These are phyloP conservation scores for Phytophthora vignae DNA, from an alignment of 352 stramenopile species.

Conservation along the genomic window DNA sequence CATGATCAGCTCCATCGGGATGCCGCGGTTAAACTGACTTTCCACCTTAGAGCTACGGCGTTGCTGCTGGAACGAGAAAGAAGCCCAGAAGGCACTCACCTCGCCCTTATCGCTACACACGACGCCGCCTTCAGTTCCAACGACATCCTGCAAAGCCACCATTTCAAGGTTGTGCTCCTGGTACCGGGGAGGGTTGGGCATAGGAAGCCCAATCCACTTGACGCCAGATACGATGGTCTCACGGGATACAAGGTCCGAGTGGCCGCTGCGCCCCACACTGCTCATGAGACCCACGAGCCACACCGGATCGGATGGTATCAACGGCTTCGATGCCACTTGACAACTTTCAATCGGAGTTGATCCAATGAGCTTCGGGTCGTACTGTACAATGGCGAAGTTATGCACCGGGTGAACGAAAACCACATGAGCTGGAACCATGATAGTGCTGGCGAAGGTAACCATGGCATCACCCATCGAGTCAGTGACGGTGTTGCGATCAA, in stretches of 20 bases:
- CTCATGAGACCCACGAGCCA: constrained; percentile 90
- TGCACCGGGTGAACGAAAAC: constrained; percentile 94
- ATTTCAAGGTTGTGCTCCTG: constrained; percentile 92
- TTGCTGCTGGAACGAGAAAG: constrained; percentile 89
- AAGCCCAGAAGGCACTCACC: constrained; percentile 88
- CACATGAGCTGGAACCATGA: constrained; percentile 86
- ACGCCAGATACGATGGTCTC: constrained; percentile 89
- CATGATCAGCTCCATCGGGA: constrained; percentile 90
- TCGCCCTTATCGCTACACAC: constrained; percentile 73
- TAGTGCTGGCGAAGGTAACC: constrained; percentile 92
- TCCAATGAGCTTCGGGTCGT: constrained; percentile 89
- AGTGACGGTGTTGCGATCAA: constrained; percentile 93
- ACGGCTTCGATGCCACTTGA: constrained; percentile 64
- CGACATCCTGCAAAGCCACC: constrained; percentile 85
- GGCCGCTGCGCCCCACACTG: constrained; percentile 76
- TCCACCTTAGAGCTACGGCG: constrained; percentile 79
- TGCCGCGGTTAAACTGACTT: constrained; percentile 88
- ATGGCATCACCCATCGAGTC: constrained; percentile 89
- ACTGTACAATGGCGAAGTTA: constrained; percentile 94
- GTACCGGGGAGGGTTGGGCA: constrained; percentile 84
- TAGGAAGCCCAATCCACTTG: constrained; percentile 86
- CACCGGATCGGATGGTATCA: constrained; percentile 78
- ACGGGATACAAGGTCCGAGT: constrained; percentile 85
- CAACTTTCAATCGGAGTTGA: constrained; percentile 86
- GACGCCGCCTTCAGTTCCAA: constrained; percentile 83